Evolutionary conservation across 2,329 filamentous ascomycete genomes (phyloP).

Genomic region (Colletotrichum sp.): DNA sequence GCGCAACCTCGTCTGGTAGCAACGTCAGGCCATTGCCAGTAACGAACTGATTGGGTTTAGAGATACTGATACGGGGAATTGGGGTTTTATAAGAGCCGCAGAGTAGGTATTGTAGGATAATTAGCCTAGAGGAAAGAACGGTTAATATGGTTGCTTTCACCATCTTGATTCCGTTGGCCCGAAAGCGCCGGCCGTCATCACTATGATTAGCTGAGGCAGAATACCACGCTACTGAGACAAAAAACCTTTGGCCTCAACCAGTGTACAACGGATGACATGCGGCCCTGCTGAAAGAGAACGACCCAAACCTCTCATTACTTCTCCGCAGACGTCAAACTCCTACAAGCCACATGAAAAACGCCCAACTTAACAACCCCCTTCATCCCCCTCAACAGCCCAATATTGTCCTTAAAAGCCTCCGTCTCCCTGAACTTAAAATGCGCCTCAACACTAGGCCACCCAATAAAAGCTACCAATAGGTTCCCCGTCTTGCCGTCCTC

Average conservation of each 20-base stretch:
- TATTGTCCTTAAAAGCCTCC: constrained; percentile 37
- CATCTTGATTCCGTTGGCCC: too few relatives aligned
- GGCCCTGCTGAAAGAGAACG: neutral
- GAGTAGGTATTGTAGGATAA: neutral
- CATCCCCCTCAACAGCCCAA: constrained; percentile 24
- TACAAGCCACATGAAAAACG: neutral
- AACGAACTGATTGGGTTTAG: neutral
- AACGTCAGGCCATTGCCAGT: neutral
- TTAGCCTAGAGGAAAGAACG: too few relatives aligned
- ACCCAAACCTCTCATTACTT: neutral
- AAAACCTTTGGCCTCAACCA: too few relatives aligned
- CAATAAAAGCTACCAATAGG: constrained; percentile 32
- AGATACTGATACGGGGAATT: neutral
- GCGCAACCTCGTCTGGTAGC: neutral
- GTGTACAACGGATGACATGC: too few relatives aligned
- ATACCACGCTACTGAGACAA: too few relatives aligned
- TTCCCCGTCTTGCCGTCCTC: constrained; percentile 30
- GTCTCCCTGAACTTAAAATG: constrained; percentile 40
- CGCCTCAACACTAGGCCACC: constrained; percentile 42
- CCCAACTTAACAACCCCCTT: neutral
- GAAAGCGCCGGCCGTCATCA: too few relatives aligned
- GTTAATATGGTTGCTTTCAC: too few relatives aligned
- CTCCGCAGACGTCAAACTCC: neutral
- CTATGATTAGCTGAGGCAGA: too few relatives aligned
- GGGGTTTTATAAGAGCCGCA: neutral